Evolutionary conservation across 305 asterid genomes (phyloP).

Genomic region (Fraxinus ornus): DNA sequence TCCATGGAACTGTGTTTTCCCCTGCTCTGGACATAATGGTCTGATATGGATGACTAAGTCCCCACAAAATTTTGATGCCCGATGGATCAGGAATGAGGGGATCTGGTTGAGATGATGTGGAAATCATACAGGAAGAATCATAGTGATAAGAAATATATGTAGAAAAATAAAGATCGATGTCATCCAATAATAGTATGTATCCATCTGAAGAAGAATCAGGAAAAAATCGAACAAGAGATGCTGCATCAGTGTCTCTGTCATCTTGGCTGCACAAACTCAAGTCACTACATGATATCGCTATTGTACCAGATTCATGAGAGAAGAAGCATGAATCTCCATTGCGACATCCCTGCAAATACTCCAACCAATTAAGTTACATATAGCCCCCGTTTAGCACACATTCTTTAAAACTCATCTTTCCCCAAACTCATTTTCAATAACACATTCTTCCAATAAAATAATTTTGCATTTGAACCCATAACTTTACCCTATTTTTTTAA

Average conservation of each 20-base stretch:
- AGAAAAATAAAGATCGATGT: constrained; percentile 64
- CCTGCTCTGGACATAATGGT: constrained; percentile 54
- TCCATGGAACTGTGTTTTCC: constrained; percentile 56
- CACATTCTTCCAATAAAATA: background rate
- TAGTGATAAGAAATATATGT: constrained; percentile 43
- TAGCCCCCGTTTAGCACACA: background rate
- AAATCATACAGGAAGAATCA: constrained; percentile 51
- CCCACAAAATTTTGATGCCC: constrained; percentile 50
- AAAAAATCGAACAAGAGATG: constrained; percentile 53
- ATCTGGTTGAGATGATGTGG: constrained; percentile 54
- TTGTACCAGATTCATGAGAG: constrained; percentile 63
- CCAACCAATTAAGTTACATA: constrained; percentile 10
- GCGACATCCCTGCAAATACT: constrained; percentile 78
- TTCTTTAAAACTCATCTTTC: background rate
- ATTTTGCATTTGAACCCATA: background rate
- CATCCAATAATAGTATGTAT: constrained; percentile 63
- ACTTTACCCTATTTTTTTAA: background rate
- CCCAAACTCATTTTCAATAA: background rate
- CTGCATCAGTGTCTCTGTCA: constrained; percentile 39
- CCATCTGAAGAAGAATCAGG: constrained; percentile 59
- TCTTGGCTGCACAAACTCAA: constrained; percentile 49
- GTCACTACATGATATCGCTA: constrained; percentile 28
- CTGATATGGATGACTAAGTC: constrained; percentile 61
- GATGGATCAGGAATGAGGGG: constrained; percentile 37
- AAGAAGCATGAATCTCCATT: constrained; percentile 68